Percentiles rank a stretch among this genome's conserved stretches.
These are phyloP conservation scores for Typha latifolia DNA, from an alignment of 176 grass and related monocot species.

Conservation along the genomic window DNA sequence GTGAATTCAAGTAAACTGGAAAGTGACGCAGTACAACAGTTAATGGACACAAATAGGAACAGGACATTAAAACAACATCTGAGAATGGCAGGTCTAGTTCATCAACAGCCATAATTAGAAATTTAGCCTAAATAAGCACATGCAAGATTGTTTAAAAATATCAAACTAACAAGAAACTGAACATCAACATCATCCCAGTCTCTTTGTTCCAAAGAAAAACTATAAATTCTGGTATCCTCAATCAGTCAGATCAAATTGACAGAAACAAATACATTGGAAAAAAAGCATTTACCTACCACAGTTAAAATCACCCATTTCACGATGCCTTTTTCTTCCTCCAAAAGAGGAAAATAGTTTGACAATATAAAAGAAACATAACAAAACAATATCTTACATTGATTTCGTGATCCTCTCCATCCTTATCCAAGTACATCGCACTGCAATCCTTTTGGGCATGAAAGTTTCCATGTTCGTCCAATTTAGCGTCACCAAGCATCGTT, in stretches of 20 bases:
- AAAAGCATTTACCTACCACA: neutral
- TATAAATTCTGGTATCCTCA: neutral
- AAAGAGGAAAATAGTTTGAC: neutral
- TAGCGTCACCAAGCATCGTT: conserved; percentile 89
- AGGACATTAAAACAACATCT: no score
- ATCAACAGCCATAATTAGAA: no score
- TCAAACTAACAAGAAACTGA: no score
- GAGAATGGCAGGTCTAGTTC: no score
- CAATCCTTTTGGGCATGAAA: conserved; percentile 76
- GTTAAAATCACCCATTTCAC: conserved; percentile 16
- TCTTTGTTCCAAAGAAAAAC: neutral
- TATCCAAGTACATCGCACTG: conserved; percentile 80
- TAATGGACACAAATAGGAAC: no score
- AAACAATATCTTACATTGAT: conserved; percentile 51
- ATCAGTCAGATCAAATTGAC: neutral
- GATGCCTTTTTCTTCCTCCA: neutral
- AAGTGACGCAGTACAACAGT: no score
- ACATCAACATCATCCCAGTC: no score
- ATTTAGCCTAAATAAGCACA: no score
- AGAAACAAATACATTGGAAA: neutral
- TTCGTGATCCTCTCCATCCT: conserved; percentile 77
- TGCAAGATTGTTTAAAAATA: no score
- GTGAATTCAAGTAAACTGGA: no score
- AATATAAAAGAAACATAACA: neutral
- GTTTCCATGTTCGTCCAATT: conserved; percentile 80